Evolutionary conservation across 2,329 filamentous ascomycete species (phyloP).

Genomic region (Coccinonectria pachysandricola): DNA sequence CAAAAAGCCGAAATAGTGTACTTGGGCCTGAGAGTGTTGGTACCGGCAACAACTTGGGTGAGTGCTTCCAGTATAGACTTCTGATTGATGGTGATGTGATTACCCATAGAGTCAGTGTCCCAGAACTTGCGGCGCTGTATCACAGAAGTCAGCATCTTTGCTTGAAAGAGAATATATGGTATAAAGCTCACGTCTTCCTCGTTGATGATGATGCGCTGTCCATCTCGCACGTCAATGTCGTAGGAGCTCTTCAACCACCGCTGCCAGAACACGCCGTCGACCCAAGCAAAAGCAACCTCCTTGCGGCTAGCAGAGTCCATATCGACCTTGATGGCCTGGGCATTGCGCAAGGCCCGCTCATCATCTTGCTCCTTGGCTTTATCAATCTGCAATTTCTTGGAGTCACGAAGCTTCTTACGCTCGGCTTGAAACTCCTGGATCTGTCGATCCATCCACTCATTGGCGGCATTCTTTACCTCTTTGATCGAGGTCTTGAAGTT

Average conservation of each 20-base stretch:
- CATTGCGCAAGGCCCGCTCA: conserved; percentile 71
- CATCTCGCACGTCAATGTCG: conserved; percentile 76
- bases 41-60: conserved; percentile 56
- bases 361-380: conserved; percentile 92
- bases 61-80: conserved; percentile 86
- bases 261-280: conserved; percentile 95
- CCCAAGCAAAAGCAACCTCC: conserved; percentile 92
- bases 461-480: conserved; percentile 89
- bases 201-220: conserved; percentile 90
- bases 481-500: conserved; percentile 69
- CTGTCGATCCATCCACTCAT: conserved; percentile 98
- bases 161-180: too few species aligned
- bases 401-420: conserved; percentile 82
- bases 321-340: conserved; percentile 84
- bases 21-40: conserved; percentile 64
- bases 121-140: conserved; percentile 81
- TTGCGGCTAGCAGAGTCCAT: conserved; percentile 82
- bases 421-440: conserved; percentile 85
- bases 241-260: conserved; percentile 94
- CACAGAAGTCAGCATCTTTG: conserved; percentile 24
- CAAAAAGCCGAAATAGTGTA: conserved; percentile 64
- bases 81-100: conserved; percentile 78
- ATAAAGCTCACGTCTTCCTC: conserved; percentile 93
- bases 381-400: conserved; percentile 91
- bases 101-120: conserved; percentile 83